Base-by-base conservation (phyloP, 2,329 filamentous ascomycete genomes). In the Pezicula carpinea region DNA sequence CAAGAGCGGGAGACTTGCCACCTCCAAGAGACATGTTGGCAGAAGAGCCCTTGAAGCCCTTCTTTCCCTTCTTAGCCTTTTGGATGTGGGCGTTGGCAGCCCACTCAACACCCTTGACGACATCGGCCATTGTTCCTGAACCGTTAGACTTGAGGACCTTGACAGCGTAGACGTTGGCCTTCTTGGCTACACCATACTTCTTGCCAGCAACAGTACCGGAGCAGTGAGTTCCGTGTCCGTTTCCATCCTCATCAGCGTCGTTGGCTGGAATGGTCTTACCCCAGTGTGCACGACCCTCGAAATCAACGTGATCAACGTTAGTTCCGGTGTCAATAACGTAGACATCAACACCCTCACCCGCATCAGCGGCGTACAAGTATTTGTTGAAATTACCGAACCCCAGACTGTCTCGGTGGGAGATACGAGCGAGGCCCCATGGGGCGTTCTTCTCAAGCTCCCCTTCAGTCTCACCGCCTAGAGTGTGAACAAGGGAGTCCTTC, bases 151-250 rank as follows among this genome's bases (percentile, higher is more conserved):
- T 83, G 60, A 99, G 87, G 34, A 99, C 93, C 85, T 99, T 99
- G 77, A 99, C 91, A 56, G 93, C 93, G 65, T 95, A 91, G 69
- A 99, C 77, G 61, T 89, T 83, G 66, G 95, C 93, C 82, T 97
- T 96, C 85, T 99, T 99, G 68, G 93, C 92, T 55, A 99, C 93
- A 81, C 93, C 93, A 67, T 96, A 99, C 78, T 96, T 96, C 83
- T 93, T 95, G 67, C 95, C 93, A 57, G 88, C 93, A 63, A 99
- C 85, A 53, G 95, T 99, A 61, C 93, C 93, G 55, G 93, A 97
- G 83, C 93, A 99, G 80, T 99, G 93, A 64, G 93, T 99, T 63
- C 93, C 93, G 77, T 99, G 93, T 53, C 93, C 93, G 63, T 99
- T 99, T 69, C 93, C 93, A 73, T 99, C 93, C 59, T 81, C 77